phyloP scores from a whole-genome alignment of 2,329 filamentous ascomycete genomes.

The Ascochyta rabiei region DNA sequence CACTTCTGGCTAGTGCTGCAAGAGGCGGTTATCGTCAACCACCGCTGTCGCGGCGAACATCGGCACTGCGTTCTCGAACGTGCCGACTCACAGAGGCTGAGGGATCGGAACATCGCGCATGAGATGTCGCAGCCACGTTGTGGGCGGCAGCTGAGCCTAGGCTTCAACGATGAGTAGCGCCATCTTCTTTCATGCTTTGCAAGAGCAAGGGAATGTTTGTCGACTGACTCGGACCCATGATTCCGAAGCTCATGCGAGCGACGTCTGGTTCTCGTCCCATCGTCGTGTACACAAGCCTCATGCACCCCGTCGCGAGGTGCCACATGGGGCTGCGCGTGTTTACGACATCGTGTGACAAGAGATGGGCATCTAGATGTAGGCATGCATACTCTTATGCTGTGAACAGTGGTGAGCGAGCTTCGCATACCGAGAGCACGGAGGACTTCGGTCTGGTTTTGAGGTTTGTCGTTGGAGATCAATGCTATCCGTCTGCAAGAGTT shows the following conservation, averaged over 20 bases:
- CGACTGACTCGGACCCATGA: conserved; percentile 9
- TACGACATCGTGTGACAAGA: conserved; percentile 4
- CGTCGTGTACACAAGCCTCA: background rate
- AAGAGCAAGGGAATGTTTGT: conserved; percentile 7
- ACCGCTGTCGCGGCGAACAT: conserved; percentile 15
- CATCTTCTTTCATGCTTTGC: background rate
- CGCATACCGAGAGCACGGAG: background rate
- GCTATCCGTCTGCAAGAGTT: conserved; percentile 3
- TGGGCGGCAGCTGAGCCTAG: conserved; percentile 6
- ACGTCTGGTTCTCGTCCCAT: background rate
- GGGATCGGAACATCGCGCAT: conserved; percentile 16
- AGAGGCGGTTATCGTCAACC: conserved; percentile 27
- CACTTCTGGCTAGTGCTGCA: conserved; percentile 18
- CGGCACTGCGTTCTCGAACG: conserved; percentile 21
- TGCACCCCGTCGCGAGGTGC: background rate
- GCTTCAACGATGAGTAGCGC: conserved; percentile 11
- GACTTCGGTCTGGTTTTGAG: background rate
- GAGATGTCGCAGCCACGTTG: conserved; percentile 20
- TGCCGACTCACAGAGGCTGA: conserved; percentile 15
- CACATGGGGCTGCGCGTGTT: background rate
- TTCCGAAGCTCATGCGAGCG: conserved; percentile 10
- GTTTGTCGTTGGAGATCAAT: background rate
- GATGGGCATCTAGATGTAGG: background rate
- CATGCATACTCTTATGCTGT: conserved; percentile 3
- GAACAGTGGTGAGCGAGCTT: background rate